These are phyloP conservation scores for Dictyostelium citrinum DNA, from an alignment of 78 protist genomes.

Conservation along the genomic window DNA sequence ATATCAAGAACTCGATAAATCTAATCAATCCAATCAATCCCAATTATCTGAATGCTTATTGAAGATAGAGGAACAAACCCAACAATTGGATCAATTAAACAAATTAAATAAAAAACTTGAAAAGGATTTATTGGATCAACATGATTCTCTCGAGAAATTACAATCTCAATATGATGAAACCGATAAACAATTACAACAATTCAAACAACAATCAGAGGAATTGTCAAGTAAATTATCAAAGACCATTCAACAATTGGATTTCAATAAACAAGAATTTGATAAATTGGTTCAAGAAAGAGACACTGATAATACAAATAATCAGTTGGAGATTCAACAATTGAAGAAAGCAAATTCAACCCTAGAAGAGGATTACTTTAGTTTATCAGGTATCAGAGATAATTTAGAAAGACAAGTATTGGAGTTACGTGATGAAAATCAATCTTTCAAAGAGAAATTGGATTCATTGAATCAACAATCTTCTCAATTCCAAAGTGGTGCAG, in stretches of 20 bases:
- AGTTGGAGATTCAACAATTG: background rate
- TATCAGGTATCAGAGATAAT: conserved; percentile 11
- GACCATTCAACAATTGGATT: background rate
- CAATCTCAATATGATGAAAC: background rate
- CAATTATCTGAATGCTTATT: background rate
- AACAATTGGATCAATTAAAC: background rate
- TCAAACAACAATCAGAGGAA: background rate
- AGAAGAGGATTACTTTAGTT: conserved; percentile 16
- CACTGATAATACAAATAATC: background rate
- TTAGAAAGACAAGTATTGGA: background rate
- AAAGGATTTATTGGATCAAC: background rate
- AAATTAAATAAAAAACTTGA: background rate
- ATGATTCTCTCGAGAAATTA: background rate
- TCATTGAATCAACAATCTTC: background rate
- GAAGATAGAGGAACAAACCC: background rate
- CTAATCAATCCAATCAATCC: background rate
- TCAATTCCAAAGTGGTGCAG: background rate
- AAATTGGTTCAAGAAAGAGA: background rate
- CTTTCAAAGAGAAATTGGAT: background rate
- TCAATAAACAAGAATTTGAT: conserved; percentile 1
- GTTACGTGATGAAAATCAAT: background rate
- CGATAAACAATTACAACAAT: background rate
- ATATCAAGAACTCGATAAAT: background rate
- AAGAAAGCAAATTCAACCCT: background rate
- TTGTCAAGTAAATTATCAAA: background rate